Evolutionary conservation across 1,284 basidiomycete species (phyloP).

Genomic region (Ceratobasidium sp.): DNA sequence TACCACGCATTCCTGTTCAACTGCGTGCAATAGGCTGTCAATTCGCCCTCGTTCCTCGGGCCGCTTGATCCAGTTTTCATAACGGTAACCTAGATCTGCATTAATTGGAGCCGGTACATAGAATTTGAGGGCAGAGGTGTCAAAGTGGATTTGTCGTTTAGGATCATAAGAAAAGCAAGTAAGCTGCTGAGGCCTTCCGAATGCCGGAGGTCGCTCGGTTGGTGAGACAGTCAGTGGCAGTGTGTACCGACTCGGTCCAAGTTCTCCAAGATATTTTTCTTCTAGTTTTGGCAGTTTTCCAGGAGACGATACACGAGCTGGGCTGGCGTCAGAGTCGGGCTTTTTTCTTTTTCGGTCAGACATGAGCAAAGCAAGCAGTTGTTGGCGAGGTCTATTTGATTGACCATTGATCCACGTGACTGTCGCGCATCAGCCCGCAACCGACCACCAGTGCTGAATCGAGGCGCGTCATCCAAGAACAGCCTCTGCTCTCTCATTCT

Average conservation of each 20-base stretch:
- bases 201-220: slow-evolving; percentile 52
- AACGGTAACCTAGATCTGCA: slow-evolving; percentile 59
- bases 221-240: slow-evolving; percentile 9
- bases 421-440: neutral
- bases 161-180: slow-evolving; percentile 69
- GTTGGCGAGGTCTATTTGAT: neutral
- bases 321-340: neutral
- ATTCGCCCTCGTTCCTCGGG: slow-evolving; percentile 69
- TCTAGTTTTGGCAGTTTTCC: neutral
- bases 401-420: neutral
- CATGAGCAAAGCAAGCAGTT: slow-evolving; percentile 12
- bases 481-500: neutral
- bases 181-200: slow-evolving; percentile 68
- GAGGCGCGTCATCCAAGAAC: neutral
- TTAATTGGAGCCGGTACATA: slow-evolving; percentile 67
- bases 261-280: neutral
- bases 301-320: neutral
- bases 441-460: neutral
- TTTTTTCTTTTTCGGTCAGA: slow-evolving; percentile 22
- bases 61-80: slow-evolving; percentile 67
- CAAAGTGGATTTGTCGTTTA: slow-evolving; percentile 45
- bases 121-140: slow-evolving; percentile 71
- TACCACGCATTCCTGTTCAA: slow-evolving; percentile 54
- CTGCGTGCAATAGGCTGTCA: slow-evolving; percentile 68
- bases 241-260: neutral